These are phyloP conservation scores for Blumeriella jaapii DNA, from an alignment of 2,329 filamentous ascomycete species.

Conservation along the genomic window DNA sequence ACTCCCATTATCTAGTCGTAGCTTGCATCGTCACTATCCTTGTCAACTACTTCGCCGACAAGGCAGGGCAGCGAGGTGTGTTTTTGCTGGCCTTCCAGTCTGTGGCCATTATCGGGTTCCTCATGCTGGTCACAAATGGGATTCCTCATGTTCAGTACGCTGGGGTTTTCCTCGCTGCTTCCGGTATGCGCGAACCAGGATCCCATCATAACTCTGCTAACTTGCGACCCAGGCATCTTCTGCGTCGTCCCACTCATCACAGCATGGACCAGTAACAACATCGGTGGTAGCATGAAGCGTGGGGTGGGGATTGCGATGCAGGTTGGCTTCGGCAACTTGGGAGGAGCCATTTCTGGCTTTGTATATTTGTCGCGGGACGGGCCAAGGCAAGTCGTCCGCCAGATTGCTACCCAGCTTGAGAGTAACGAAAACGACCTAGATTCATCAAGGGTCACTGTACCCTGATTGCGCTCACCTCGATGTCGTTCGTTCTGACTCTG, in stretches of 20 bases:
- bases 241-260: conserved; percentile 76
- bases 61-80: conserved; percentile 59
- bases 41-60: conserved; percentile 65
- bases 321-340: conserved; percentile 84
- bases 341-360: conserved; percentile 49
- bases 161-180: conserved; percentile 68
- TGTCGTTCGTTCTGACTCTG: conserved; percentile 38
- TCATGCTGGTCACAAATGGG: conserved; percentile 58
- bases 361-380: conserved; percentile 34
- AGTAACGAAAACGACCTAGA: conserved; percentile 11
- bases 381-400: conserved; percentile 16
- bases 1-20: conserved; percentile 46
- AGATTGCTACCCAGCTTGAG: background rate
- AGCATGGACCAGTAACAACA: conserved; percentile 77
- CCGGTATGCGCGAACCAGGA: no score
- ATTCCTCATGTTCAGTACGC: conserved; percentile 63
- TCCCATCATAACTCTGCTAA: no score
- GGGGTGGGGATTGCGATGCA: conserved; percentile 81
- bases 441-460: conserved; percentile 36
- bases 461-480: conserved; percentile 32
- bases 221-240: no score
- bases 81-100: conserved; percentile 51
- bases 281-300: conserved; percentile 80
- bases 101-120: conserved; percentile 63
- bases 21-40: conserved; percentile 55